Base-by-base conservation (phyloP, 805 yeast genomes). In the Tetrapisispora taiwanensis region DNA sequence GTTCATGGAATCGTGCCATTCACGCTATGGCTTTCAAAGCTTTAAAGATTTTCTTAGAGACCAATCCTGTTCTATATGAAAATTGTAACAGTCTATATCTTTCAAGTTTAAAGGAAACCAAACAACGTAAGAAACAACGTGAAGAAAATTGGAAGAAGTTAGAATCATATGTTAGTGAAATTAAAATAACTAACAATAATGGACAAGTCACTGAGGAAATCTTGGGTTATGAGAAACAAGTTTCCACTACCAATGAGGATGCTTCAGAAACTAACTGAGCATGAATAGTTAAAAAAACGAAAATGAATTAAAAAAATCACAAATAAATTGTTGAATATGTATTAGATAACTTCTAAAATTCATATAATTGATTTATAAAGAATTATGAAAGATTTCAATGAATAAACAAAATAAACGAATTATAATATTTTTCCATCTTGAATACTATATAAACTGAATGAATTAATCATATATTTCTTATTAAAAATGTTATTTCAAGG, bases 1-100 rank as follows among this genome's bases (percentile, higher is more conserved):
- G 76, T 35, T 90, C 84, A 55, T 92, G 98, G 98, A 92, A 92
- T 64, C 76, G 92, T 55, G 87, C 95, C 32, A 89, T 92, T 36
- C 92, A 90, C 52, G 79, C 86, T 40, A 76, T 90, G 72, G 94
- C 95, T 1, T 88, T 78, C 67, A 84, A 84, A 46, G 96, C 97
- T 0, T 71, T 92, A 55, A 88, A 88, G 62, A 82, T 86, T 45
- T 89, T 92, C 58, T 78, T 89, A 79, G 97, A 90, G 57, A 82
- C 92, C 42, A 89, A 89, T 62, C 95, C 95, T 14, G 80, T 81
- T 8, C 71, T 90, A 22, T 92, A 86, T 65, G 96, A 89, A 61
- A 89, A 88, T 59, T 90, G 97, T 60, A 84, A 94, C n/a, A 74
- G 85, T 54, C 66, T 85, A 49, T 88, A 88, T 63, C 82, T 87